Evolutionary conservation across 2,329 filamentous ascomycete species (phyloP), one percentile per base, ranked within the genome.

Genomic region (Ambrosiella cleistominuta): DNA sequence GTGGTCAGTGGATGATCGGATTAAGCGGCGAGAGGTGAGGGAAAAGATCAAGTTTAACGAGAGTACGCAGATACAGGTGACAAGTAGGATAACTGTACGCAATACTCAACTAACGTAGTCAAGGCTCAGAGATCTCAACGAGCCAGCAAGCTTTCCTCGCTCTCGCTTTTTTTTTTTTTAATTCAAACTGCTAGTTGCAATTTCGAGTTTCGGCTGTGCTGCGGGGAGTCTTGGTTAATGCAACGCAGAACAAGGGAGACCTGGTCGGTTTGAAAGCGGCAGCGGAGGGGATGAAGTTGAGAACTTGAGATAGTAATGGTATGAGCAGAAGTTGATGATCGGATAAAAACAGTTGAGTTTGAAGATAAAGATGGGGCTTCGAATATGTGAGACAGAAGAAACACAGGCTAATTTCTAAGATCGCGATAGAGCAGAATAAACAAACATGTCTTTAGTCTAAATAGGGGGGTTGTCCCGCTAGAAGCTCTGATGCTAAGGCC

Each of bases 401-500:
- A 40, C 19, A 19, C 27, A 27, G 27, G 2, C 27, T 27, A 27
- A 27, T 27, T 27, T 27, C 27, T 27, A 27, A 54, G 42, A 36
- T 54, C 52, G 52, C 52, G 52, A 54, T 42, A 38, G 27, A 54
- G n/a, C 35, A 54, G 42, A 54, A 38, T 54, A 54, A 54, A 54
- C 38, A 54, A 13, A 40, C 51, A 27, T 19, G 9, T 35, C 15
- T 38, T 52, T 50, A 35, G 44, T 52, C 45, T 57, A 35, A 50
- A 50, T 44, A 51, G 47, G 55, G 49, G 52, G 39, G 15, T 50
- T 50, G 56, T 42, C 19, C n/a, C 15, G 39, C 38, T 42, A 42
- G n/a, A 44, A 55, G 39, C 15, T 42, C 35, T 35, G 47, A 1
- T 51, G 19, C 47, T 36, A 35, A 36, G 19, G 9, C 47, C 19